Base-by-base conservation (phyloP, 176 grass and related monocot species). In the Musa troglodytarum region DNA sequence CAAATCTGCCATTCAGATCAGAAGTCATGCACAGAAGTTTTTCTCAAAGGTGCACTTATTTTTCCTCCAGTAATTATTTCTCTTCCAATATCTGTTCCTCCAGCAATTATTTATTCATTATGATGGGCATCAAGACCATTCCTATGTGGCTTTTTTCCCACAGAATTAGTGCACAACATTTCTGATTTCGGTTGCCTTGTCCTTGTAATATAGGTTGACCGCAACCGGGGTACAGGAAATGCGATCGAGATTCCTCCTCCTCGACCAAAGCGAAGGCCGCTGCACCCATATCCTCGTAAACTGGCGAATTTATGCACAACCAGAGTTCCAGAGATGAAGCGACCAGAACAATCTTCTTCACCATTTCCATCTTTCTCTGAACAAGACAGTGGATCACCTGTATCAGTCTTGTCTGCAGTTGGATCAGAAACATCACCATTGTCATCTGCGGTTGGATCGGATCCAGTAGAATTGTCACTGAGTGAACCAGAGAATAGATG, bases 11-110 rank as follows among this genome's bases (percentile, higher is more conserved):
- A 84, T 98, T 68, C 94, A 98, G 84, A 98, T 98, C 61, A 88
- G 94, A 74, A 98, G 94, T 76, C 94, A 98, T 82, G 94, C 94
- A 63, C 94, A 98, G 84, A 98, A 98, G 78, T 93, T 98, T 82
- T 98, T 98, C 86, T 91, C 90, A 19, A 98, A 93, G 94, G 94
- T 98, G 75, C 82, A 77, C 68, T 43, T 9, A 74, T 51, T 49
- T 10, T 71, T 83, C 64, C 25, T 76, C 69, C 55, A 80, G 19
- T 25, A 61, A 68, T 78, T 61, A 74, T 75, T 56, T 82, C 14
- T 72, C 54, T 61, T 16, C 8, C n/a, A 55, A 68, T 71, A 52
- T 78, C 21, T 52, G 28, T 54, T 83, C 64, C 25, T 76, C 69
- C 55, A 80, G 19, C 21, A 65, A 68, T 78, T 61, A 76, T 57